These are phyloP conservation scores for Chlamydomonas sphaeroides DNA, from an alignment of 139 green algal genomes.

Conservation along the genomic window DNA sequence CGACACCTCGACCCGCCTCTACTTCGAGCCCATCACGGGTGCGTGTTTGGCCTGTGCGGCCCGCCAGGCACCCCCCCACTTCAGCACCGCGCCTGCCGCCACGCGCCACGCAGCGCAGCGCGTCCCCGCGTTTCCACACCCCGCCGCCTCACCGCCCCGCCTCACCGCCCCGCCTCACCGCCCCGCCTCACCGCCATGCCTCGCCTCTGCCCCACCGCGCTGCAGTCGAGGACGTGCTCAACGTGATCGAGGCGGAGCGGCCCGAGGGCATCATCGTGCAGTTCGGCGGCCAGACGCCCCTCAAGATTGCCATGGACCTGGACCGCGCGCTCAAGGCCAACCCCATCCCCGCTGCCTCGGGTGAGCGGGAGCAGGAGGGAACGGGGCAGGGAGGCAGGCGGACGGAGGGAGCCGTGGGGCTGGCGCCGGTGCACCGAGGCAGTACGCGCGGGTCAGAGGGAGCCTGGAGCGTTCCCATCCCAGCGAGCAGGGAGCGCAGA, in stretches of 20 bases:
- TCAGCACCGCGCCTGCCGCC: too few relatives aligned
- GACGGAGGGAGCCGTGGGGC: too few relatives aligned
- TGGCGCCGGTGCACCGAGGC: too few relatives aligned
- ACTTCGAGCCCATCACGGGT: slow-evolving; percentile 97
- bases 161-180: too few relatives aligned
- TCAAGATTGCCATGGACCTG: slow-evolving; percentile 85
- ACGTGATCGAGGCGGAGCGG: slow-evolving; percentile 95
- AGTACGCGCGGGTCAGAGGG: too few relatives aligned
- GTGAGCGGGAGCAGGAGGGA: slow-evolving; percentile 45
- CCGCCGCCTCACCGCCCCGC: too few relatives aligned
- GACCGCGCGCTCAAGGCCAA: slow-evolving; percentile 80
- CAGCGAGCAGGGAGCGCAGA: too few relatives aligned
- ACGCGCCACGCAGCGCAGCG: too few relatives aligned
- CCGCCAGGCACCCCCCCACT: too few relatives aligned
- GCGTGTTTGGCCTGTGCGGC: neutral
- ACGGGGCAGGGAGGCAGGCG: too few relatives aligned
- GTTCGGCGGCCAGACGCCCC: slow-evolving; percentile 99
- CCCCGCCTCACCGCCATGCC: neutral
- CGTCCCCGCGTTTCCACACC: too few relatives aligned
- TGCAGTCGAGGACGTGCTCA: slow-evolving; percentile 93
- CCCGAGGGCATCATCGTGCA: slow-evolving; percentile 99
- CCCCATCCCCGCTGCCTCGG: slow-evolving; percentile 77
- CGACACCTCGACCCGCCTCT: slow-evolving; percentile 97
- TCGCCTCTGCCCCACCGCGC: neutral
- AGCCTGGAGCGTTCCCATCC: too few relatives aligned